Percentiles rank a stretch among this genome's conserved stretches.
Conservation (phyloP, 345 rosid genomes). For the Acer campestre region DNA sequence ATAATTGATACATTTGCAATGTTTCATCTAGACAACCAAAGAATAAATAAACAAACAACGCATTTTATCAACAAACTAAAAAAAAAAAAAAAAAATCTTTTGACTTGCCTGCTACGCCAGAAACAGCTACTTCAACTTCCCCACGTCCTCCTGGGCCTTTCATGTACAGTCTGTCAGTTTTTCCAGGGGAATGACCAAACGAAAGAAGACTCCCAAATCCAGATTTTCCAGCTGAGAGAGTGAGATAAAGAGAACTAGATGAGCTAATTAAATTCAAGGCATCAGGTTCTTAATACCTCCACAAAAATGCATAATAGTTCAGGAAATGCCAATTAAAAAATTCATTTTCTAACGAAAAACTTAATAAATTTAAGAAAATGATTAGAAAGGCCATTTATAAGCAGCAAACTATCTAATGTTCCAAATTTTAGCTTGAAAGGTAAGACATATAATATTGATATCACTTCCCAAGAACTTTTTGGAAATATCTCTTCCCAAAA, state of each 20-base stretch:
- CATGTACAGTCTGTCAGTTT: slow-evolving; percentile 91
- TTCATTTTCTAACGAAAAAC: background rate
- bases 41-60: background rate
- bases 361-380: background rate
- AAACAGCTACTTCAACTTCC: slow-evolving; percentile 97
- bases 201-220: slow-evolving; percentile 83
- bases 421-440: background rate
- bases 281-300: slow-evolving; percentile 8
- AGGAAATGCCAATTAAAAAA: background rate
- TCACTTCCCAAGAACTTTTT: background rate
- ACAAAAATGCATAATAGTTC: slow-evolving; percentile 1
- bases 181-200: slow-evolving; percentile 66
- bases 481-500: background rate
- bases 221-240: slow-evolving; percentile 68
- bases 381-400: background rate
- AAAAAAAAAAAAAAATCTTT: background rate
- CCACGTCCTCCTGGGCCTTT: slow-evolving; percentile 99
- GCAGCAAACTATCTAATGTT: background rate
- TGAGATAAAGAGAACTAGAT: slow-evolving; percentile 4
- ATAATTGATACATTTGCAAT: slow-evolving; percentile 10
- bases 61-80: background rate
- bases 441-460: too few relatives aligned
- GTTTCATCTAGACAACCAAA: background rate
- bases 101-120: slow-evolving; percentile 78
- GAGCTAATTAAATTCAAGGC: background rate